phyloP scores from a whole-genome alignment of 306 rosid species.

The Lathyrus aphaca region DNA sequence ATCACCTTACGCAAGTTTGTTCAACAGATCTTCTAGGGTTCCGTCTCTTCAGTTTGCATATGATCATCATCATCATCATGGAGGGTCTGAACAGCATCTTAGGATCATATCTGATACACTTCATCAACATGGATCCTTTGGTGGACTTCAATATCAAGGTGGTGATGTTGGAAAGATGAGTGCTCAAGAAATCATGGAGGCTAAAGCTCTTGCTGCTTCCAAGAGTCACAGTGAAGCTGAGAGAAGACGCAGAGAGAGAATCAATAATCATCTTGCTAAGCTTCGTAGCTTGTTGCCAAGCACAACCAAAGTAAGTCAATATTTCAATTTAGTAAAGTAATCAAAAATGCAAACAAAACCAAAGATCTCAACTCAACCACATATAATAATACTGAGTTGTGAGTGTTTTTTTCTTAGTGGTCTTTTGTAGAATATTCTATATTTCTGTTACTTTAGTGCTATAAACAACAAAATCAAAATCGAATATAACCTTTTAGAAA shows the following conservation, averaged over 20 bases:
- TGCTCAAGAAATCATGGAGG: slow-evolving; percentile 97
- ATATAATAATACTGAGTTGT: not conserved
- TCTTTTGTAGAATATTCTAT: slow-evolving; percentile 41
- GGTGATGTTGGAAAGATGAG: slow-evolving; percentile 85
- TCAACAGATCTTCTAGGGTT: slow-evolving; percentile 54
- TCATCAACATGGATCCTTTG: slow-evolving; percentile 65
- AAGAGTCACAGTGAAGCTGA: slow-evolving; percentile 98
- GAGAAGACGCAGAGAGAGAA: slow-evolving; percentile 93
- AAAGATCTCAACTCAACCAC: slow-evolving; percentile 10
- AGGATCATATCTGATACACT: slow-evolving; percentile 76
- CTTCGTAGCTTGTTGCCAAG: slow-evolving; percentile 86
- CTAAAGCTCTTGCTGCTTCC: slow-evolving; percentile 94
- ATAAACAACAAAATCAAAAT: slow-evolving; percentile 39
- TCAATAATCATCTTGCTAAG: slow-evolving; percentile 93
- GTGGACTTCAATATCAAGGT: slow-evolving; percentile 58
- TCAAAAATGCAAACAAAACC: not conserved
- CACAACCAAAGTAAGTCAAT: slow-evolving; percentile 85
- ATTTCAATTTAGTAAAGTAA: too few relatives aligned
- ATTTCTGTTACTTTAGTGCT: slow-evolving; percentile 33
- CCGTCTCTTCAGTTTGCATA: slow-evolving; percentile 66
- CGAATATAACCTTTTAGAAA: slow-evolving; percentile 39
- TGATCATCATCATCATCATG: slow-evolving; percentile 43
- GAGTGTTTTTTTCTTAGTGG: slow-evolving; percentile 15
- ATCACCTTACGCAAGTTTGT: slow-evolving; percentile 59
- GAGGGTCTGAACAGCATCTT: slow-evolving; percentile 49